Percentiles rank a stretch among this genome's conserved stretches.
These are phyloP conservation scores for Eucalyptus rudis DNA, from an alignment of 345 rosid species.

Conservation along the genomic window DNA sequence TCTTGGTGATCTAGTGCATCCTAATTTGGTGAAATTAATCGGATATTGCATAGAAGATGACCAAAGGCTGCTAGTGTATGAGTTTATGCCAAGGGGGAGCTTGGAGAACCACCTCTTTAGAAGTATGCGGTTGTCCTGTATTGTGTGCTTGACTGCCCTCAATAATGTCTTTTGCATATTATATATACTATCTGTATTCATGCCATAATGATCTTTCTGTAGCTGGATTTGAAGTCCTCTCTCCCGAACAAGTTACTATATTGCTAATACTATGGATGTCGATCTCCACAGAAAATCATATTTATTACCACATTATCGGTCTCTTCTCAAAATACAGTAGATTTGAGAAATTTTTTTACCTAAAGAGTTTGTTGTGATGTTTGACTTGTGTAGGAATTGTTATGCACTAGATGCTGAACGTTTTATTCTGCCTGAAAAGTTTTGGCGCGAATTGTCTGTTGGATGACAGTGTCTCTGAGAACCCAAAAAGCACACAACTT, in stretches of 20 bases:
- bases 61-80: conserved; percentile 37
- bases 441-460: neutral
- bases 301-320: neutral
- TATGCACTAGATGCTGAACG: neutral
- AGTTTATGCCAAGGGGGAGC: conserved; percentile 49
- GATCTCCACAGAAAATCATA: neutral
- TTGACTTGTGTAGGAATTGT: neutral
- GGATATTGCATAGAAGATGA: conserved; percentile 51
- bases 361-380: neutral
- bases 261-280: neutral
- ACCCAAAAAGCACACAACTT: neutral
- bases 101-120: conserved; percentile 44
- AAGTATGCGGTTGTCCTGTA: conserved; percentile 6
- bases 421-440: neutral
- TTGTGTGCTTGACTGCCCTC: neutral
- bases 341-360: neutral
- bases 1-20: conserved; percentile 52
- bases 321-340: neutral
- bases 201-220: neutral
- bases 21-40: conserved; percentile 37
- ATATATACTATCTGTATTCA: neutral
- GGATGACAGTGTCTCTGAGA: neutral
- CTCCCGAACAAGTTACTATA: neutral
- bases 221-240: neutral
- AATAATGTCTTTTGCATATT: neutral